Evolutionary conservation across 75 land plant genomes (phyloP), one percentile per base, ranked within the genome.

Genomic region (Cryptomeria japonica): DNA sequence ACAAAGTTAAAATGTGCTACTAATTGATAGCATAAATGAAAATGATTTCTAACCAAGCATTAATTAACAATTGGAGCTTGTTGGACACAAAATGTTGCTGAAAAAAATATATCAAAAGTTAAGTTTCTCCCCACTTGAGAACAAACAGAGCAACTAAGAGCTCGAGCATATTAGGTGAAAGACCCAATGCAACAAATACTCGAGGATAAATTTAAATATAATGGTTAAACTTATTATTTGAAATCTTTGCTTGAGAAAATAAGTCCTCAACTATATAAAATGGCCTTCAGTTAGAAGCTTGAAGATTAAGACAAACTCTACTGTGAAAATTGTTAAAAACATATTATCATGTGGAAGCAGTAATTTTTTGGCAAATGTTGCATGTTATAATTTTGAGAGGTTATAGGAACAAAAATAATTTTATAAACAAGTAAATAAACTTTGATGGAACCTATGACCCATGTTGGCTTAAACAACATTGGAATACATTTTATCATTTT

Each of bases 171-270:
- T 37, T 16, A 84, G 36, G 58, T 90, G 80, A 83, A 84, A 53
- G 11, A 80, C 46, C 37, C 89, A n/a, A 4, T 87, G 87, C 47
- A 72, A 39, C n/a, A 61, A 36, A 51, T 77, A 31, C 70, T 83
- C n/a, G 78, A 87, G 28, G 79, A 88, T 36, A 85, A 72, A 51
- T 72, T 72, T n/a, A 83, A 47, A 38, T 19, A 12, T 88, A 58
- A 82, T 86, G 37, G 84, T 15, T 13, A 91, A 94, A 72, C 80
- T 92, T 10, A n/a, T 91, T 58, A 80, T 46, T 42, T 25, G n/a
- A 76, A 85, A 85, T 38, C 58, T 89, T 34, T n/a, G 34, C 53
- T 36, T 51, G 36, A 25, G 80, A 42, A 58, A 39, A 36, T 84
- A 84, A 19, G 92, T 87, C 88, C 70, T 44, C 2, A 80, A 34